A percentile compares a stretch with the other conserved stretches of the same genome.
These are phyloP conservation scores for Rehmannia glutinosa DNA, from an alignment of 257 asterid species.

Conservation along the genomic window DNA sequence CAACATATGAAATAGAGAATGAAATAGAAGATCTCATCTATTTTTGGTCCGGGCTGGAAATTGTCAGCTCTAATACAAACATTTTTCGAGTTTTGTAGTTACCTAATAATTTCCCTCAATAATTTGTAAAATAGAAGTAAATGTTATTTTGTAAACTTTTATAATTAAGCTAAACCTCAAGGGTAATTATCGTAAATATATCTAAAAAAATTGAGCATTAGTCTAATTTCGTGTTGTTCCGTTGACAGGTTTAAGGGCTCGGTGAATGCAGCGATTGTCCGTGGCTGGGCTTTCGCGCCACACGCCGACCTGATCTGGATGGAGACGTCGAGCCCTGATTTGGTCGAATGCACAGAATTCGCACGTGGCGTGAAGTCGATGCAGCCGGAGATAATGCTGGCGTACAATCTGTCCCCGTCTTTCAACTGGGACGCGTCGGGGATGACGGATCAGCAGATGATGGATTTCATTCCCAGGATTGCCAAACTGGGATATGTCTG, in stretches of 20 bases:
- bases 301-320: slow-evolving; percentile 85
- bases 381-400: slow-evolving; percentile 79
- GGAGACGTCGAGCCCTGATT: slow-evolving; percentile 89
- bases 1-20: too few relatives aligned
- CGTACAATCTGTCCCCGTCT: slow-evolving; percentile 91
- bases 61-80: too few relatives aligned
- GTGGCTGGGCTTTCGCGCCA: slow-evolving; percentile 81
- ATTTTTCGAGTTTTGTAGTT: too few relatives aligned
- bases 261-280: slow-evolving; percentile 76
- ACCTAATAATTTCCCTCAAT: too few relatives aligned
- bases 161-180: too few relatives aligned
- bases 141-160: too few relatives aligned
- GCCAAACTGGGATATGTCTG: slow-evolving; percentile 81
- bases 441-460: slow-evolving; percentile 79
- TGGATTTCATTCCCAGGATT: slow-evolving; percentile 79
- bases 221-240: too few relatives aligned
- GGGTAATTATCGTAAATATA: too few relatives aligned
- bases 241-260: slow-evolving; percentile 54
- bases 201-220: too few relatives aligned
- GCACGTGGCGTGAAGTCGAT: slow-evolving; percentile 66
- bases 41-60: too few relatives aligned
- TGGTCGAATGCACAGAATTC: slow-evolving; percentile 81
- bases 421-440: slow-evolving; percentile 99
- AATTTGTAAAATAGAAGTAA: too few relatives aligned
- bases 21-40: too few relatives aligned